Percentiles rank a stretch among this genome's conserved stretches.
These are phyloP conservation scores for Paecilomyces dactylethromorphus DNA, from an alignment of 2,329 filamentous ascomycete species.

Conservation along the genomic window DNA sequence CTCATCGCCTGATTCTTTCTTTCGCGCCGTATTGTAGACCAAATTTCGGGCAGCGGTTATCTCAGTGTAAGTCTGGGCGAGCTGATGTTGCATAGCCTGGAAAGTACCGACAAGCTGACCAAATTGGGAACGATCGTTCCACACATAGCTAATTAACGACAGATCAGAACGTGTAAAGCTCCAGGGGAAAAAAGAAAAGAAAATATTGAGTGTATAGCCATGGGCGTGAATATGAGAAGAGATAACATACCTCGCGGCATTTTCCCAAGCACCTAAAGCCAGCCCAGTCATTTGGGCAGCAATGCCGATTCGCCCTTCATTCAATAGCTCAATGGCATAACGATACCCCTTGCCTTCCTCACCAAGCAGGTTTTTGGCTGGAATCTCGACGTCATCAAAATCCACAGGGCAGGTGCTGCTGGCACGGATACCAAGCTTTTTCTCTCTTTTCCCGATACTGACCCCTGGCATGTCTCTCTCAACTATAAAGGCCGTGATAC, in stretches of 20 bases:
- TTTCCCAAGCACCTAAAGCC: constrained; percentile 92
- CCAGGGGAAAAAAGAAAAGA: too few relatives aligned
- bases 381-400: constrained; percentile 92
- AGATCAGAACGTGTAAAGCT: too few relatives aligned
- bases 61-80: constrained; percentile 91
- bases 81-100: constrained; percentile 98
- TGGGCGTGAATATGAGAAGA: too few relatives aligned
- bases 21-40: constrained; percentile 91
- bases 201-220: too few relatives aligned
- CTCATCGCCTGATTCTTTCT: constrained; percentile 95
- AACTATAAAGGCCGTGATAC: constrained; percentile 91
- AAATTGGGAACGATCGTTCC: too few relatives aligned
- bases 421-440: constrained; percentile 95
- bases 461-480: constrained; percentile 92
- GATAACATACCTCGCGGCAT: constrained; percentile 73
- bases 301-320: constrained; percentile 96
- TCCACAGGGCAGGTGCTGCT: constrained; percentile 95
- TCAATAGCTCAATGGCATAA: constrained; percentile 88
- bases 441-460: constrained; percentile 97
- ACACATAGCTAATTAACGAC: too few relatives aligned
- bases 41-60: constrained; percentile 85
- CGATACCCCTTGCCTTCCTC: constrained; percentile 92
- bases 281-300: constrained; percentile 98
- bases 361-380: constrained; percentile 80
- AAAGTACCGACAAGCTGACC: constrained; percentile 90